Evolutionary conservation across 331 rosid genomes (phyloP).

Genomic region (Prunus yedoensis): DNA sequence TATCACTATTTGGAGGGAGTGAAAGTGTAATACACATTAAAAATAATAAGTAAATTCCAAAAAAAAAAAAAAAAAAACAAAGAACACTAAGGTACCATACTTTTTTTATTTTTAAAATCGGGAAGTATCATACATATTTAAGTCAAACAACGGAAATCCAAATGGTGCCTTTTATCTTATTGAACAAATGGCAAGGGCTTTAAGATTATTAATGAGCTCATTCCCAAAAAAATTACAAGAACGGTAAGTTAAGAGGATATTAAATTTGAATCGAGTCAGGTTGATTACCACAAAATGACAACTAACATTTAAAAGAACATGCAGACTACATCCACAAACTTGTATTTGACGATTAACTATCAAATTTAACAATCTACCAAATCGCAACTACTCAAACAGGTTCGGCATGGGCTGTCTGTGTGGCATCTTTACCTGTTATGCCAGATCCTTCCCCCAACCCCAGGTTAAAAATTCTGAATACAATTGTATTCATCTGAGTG

Average conservation of each 20-base stretch:
- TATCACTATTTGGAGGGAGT: not conserved
- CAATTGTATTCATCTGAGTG: not conserved
- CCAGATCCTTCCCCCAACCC: not conserved
- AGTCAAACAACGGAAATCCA: not conserved
- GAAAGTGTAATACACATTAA: not conserved
- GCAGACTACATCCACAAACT: not conserved
- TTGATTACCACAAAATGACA: not conserved
- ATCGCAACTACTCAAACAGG: not conserved
- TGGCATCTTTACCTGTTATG: too few species aligned
- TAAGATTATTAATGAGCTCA: not conserved
- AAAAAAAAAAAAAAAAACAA: not conserved
- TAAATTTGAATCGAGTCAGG: not conserved
- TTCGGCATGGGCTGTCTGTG: too few species aligned
- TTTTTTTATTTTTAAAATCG: too few species aligned
- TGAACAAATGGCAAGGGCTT: not conserved
- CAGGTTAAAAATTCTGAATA: not conserved
- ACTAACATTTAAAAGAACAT: not conserved
- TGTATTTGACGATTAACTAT: not conserved
- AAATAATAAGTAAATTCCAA: not conserved
- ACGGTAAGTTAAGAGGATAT: not conserved
- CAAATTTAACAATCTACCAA: not conserved
- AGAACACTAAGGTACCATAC: too few species aligned
- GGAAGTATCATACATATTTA: not conserved
- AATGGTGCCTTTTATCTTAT: not conserved
- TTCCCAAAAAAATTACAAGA: not conserved